phyloP scores from a whole-genome alignment of 2,329 filamentous ascomycete species.

The Cercospora zeina region DNA sequence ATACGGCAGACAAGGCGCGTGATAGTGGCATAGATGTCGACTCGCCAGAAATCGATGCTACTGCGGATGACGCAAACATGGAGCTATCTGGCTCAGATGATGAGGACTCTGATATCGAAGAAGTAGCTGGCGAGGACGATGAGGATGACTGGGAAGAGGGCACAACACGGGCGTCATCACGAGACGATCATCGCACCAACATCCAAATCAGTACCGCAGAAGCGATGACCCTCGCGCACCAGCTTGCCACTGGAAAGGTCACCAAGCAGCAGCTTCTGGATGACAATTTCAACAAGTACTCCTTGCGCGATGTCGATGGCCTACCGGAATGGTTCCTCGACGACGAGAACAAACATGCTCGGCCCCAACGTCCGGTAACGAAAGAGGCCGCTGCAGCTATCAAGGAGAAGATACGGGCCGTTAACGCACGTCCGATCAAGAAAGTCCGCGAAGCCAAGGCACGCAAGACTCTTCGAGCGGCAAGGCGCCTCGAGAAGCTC shows the following conservation, averaged over 20 bases:
- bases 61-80: constrained; percentile 28
- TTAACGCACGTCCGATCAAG: constrained; percentile 97
- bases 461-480: constrained; percentile 94
- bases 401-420: constrained; percentile 87
- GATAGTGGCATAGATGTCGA: constrained; percentile 47
- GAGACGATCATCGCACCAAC: constrained; percentile 62
- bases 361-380: constrained; percentile 81
- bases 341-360: constrained; percentile 83
- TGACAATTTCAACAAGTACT: constrained; percentile 89
- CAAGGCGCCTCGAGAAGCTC: constrained; percentile 86
- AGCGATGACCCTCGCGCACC: constrained; percentile 95
- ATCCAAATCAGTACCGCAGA: constrained; percentile 99
- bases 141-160: constrained; percentile 62
- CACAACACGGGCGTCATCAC: constrained; percentile 53
- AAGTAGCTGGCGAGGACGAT: constrained; percentile 41
- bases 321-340: constrained; percentile 98
- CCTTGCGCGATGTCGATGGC: constrained; percentile 86
- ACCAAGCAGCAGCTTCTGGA: constrained; percentile 78
- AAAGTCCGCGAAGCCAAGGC: constrained; percentile 97
- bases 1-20: constrained; percentile 46
- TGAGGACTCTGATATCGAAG: constrained; percentile 36
- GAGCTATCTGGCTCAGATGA: constrained; percentile 20
- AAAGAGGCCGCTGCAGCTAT: constrained; percentile 88
- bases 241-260: constrained; percentile 82
- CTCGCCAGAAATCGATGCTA: constrained; percentile 34